phyloP scores from a whole-genome alignment of 2,329 filamentous ascomycete genomes.

The Aspergillus sp. region DNA sequence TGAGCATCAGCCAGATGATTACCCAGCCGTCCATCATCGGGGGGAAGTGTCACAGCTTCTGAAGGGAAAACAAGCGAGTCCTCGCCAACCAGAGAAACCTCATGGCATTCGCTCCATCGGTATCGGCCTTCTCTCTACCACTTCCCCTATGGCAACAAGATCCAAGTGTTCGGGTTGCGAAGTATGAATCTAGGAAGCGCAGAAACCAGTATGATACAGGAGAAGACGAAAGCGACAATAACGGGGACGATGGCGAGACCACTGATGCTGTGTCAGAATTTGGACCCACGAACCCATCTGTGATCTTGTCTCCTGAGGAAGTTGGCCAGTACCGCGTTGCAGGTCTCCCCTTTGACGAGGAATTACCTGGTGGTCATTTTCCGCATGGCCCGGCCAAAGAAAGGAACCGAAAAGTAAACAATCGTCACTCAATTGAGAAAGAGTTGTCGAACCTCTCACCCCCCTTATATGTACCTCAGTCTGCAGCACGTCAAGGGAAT shows the following conservation, averaged over 20 bases:
- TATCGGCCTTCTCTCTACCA: conserved; percentile 40
- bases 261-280: conserved; percentile 30
- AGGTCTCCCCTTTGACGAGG: conserved; percentile 38
- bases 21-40: conserved; percentile 7
- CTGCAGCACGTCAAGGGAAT: conserved; percentile 32
- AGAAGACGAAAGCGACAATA: conserved; percentile 25
- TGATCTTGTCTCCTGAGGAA: conserved; percentile 41
- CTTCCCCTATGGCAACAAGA: conserved; percentile 39
- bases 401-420: conserved; percentile 11
- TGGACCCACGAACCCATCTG: conserved; percentile 21
- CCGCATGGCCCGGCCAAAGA: conserved; percentile 36
- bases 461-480: conserved; percentile 35
- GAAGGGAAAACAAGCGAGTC: conserved; percentile 6
- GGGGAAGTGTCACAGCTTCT: conserved; percentile 7
- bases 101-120: conserved; percentile 32
- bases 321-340: conserved; percentile 45
- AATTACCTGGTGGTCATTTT: conserved; percentile 42
- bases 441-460: conserved; percentile 32
- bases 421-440: conserved; percentile 20
- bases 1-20: conserved; percentile 4
- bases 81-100: conserved; percentile 4
- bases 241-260: conserved; percentile 25
- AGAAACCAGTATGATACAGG: conserved; percentile 28
- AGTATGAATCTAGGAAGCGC: conserved; percentile 38
- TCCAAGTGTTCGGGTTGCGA: conserved; percentile 32